phyloP scores from a whole-genome alignment of 176 grass and related monocot species.

The Saccharum spontaneum region DNA sequence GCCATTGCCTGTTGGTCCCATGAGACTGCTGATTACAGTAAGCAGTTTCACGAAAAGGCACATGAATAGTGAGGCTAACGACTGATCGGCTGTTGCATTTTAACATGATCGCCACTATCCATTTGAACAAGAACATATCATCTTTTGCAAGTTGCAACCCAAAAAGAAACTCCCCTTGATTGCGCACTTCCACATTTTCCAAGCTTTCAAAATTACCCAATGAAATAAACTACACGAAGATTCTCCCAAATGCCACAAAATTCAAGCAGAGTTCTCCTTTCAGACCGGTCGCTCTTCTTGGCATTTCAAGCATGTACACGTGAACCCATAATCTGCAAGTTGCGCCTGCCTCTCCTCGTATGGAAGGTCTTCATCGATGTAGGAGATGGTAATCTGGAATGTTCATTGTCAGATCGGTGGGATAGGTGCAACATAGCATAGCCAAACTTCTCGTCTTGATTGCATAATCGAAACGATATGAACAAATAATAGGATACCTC shows the following conservation, averaged over 20 bases:
- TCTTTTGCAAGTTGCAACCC: not conserved
- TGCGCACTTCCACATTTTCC: not conserved
- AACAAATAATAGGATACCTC: slow-evolving; percentile 54
- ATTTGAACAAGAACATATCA: not conserved
- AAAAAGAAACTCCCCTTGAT: not conserved
- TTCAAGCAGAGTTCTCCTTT: not conserved
- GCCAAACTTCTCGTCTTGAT: not conserved
- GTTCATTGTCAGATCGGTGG: not conserved
- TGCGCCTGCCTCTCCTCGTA: slow-evolving; percentile 73
- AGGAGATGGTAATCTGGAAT: slow-evolving; percentile 85
- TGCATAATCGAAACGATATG: not conserved
- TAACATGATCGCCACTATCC: not conserved
- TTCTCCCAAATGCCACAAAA: not conserved
- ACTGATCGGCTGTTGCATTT: not conserved
- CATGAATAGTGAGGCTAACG: not conserved
- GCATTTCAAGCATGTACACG: slow-evolving; percentile 70
- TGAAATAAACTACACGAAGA: not conserved
- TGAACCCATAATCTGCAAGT: slow-evolving; percentile 90
- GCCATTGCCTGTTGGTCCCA: not conserved
- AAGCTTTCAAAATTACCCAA: not conserved
- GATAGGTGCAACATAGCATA: not conserved
- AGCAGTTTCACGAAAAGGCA: not conserved
- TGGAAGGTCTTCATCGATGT: slow-evolving; percentile 82
- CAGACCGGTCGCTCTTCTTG: slow-evolving; percentile 52
- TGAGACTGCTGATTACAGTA: not conserved